A percentile compares a stretch with the other conserved stretches of the same genome.
Conservation (phyloP, 176 grass and related monocot genomes). For the Pontederia paniculata region DNA sequence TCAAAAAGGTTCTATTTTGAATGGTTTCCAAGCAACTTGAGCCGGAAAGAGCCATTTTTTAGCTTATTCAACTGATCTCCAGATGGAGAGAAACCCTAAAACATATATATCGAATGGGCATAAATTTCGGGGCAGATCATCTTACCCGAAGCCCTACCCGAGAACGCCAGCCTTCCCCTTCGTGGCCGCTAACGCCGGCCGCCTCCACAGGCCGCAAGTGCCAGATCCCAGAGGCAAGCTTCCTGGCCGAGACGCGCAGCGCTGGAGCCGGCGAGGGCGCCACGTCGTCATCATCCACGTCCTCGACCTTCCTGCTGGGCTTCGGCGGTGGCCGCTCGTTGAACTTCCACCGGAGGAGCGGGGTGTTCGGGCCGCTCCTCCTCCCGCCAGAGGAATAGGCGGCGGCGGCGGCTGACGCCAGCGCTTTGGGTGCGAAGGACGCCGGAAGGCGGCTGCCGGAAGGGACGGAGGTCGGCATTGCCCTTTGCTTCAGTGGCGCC, state of each 20-base stretch:
- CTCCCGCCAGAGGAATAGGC: constrained; percentile 17
- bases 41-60: too few species aligned
- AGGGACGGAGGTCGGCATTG: neutral
- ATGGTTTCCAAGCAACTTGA: too few species aligned
- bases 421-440: neutral
- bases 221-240: constrained; percentile 74
- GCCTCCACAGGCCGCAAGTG: constrained; percentile 58
- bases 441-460: neutral
- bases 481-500: neutral
- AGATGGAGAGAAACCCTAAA: neutral
- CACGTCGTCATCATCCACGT: neutral
- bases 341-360: constrained; percentile 65
- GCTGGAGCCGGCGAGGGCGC: constrained; percentile 4
- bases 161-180: constrained; percentile 20
- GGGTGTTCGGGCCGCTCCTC: constrained; percentile 60
- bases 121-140: neutral
- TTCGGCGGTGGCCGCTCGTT: constrained; percentile 23
- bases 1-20: too few species aligned
- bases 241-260: constrained; percentile 52
- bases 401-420: neutral
- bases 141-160: constrained; percentile 43
- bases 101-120: neutral
- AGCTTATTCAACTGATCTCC: neutral
- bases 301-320: neutral
- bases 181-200: constrained; percentile 7